These are phyloP conservation scores for Elaeis guineensis DNA, from an alignment of 176 grass and related monocot species.

Conservation along the genomic window DNA sequence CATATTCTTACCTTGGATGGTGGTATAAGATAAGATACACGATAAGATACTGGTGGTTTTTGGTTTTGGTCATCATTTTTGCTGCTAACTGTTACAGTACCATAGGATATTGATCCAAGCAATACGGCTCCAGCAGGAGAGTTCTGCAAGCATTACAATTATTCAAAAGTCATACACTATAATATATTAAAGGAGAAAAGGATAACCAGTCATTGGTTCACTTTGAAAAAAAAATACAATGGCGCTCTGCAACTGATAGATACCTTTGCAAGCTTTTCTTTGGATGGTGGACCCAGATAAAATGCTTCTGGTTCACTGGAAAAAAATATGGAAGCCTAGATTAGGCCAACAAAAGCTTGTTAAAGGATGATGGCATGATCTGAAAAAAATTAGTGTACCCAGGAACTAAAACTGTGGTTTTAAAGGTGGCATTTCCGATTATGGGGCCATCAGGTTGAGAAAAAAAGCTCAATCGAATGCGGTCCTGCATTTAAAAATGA, in stretches of 20 bases:
- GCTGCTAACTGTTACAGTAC: conserved; percentile 48
- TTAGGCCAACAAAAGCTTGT: not conserved
- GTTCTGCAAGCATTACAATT: conserved; percentile 39
- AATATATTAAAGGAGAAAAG: too few species aligned
- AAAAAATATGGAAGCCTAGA: conserved; percentile 11
- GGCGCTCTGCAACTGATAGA: conserved; percentile 1
- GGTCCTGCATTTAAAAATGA: conserved; percentile 60
- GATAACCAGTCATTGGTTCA: too few species aligned
- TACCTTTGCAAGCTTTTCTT: conserved; percentile 88
- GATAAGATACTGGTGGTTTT: conserved; percentile 52
- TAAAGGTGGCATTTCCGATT: conserved; percentile 65
- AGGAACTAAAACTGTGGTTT: conserved; percentile 73
- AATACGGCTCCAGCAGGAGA: conserved; percentile 62
- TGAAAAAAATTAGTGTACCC: conserved; percentile 42
- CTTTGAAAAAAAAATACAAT: too few species aligned
- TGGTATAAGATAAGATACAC: conserved; percentile 59
- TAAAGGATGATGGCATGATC: not conserved
- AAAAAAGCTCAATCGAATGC: conserved; percentile 77
- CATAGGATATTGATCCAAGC: conserved; percentile 87
- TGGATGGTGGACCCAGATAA: conserved; percentile 64
- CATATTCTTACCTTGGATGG: conserved; percentile 63
- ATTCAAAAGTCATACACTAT: too few species aligned
- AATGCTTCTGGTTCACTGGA: conserved; percentile 84
- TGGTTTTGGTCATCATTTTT: conserved; percentile 56
- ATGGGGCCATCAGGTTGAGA: conserved; percentile 88